Evolutionary conservation across 1,284 basidiomycete genomes (phyloP).

Genomic region (Moniliophthora roreri): DNA sequence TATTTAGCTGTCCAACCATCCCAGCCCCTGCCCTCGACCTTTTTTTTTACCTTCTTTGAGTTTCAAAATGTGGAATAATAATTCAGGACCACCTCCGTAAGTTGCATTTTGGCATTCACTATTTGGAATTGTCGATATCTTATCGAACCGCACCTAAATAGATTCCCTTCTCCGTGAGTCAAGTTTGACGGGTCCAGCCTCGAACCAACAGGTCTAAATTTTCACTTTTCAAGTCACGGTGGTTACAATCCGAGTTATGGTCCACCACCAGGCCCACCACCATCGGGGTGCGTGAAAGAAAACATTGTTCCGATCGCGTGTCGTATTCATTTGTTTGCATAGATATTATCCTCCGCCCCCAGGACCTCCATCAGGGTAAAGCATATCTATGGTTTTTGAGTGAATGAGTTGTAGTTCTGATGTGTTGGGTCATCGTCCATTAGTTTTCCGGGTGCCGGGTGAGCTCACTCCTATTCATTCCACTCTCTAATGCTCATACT

Average conservation of each 20-base stretch:
- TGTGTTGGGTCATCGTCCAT: constrained; percentile 1
- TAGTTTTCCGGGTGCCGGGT: background rate
- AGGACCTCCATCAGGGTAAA: constrained; percentile 25
- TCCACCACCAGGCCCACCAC: constrained; percentile 19
- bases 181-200: background rate
- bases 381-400: background rate
- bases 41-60: background rate
- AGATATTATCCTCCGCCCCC: constrained; percentile 27
- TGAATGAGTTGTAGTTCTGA: background rate
- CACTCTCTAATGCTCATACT: too few species aligned
- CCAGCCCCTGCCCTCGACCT: background rate
- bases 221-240: too few species aligned
- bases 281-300: constrained; percentile 16
- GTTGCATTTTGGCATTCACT: background rate
- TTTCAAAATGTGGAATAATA: constrained; percentile 7
- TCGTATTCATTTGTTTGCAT: constrained; percentile 12
- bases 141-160: background rate
- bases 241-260: constrained; percentile 18
- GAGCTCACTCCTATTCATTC: background rate
- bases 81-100: constrained; percentile 8
- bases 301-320: background rate
- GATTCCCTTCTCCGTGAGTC: background rate
- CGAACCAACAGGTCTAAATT: background rate
- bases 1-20: background rate
- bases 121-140: background rate